These are phyloP conservation scores for Polyporus tsugae DNA, from an alignment of 1,284 basidiomycete genomes.

Conservation along the genomic window DNA sequence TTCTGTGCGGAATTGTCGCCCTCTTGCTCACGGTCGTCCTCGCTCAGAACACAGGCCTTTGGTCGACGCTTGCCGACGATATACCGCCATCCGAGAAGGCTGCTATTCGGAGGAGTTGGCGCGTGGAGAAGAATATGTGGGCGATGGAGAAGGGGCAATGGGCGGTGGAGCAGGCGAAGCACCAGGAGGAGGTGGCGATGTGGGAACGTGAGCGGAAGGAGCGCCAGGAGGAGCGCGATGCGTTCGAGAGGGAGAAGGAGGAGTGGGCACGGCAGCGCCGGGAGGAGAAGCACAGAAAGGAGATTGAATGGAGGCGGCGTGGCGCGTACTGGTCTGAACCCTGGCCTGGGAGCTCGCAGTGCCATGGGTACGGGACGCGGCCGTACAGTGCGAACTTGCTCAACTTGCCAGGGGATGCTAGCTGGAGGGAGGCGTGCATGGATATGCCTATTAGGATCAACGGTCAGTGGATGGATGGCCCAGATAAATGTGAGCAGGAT, in stretches of 20 bases:
- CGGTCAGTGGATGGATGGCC: constrained; percentile 15
- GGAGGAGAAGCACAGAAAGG: constrained; percentile 21
- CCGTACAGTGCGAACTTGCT: constrained; percentile 24
- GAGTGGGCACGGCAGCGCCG: constrained; percentile 2
- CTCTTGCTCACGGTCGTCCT: background rate
- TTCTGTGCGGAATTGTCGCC: constrained; percentile 2
- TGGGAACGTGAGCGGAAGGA: background rate
- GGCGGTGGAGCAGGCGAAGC: constrained; percentile 3
- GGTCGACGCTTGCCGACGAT: constrained; percentile 10
- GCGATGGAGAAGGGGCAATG: constrained; percentile 2
- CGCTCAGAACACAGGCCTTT: constrained; percentile 1
- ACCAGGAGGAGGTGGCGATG: constrained; percentile 6
- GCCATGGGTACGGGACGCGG: constrained; percentile 26
- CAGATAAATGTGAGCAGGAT: constrained; percentile 24
- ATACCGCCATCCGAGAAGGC: background rate
- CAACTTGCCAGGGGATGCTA: constrained; percentile 19
- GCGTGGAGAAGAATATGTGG: background rate
- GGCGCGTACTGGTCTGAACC: constrained; percentile 30
- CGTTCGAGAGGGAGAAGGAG: constrained; percentile 9
- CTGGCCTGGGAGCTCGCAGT: constrained; percentile 13
- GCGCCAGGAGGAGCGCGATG: constrained; percentile 1
- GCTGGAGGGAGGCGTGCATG: constrained; percentile 28
- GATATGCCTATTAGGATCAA: constrained; percentile 29
- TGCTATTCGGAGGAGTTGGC: background rate
- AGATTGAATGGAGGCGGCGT: constrained; percentile 23